Evolutionary conservation across 176 grass and related monocot species (phyloP).

Genomic region (Juncus effusus): DNA sequence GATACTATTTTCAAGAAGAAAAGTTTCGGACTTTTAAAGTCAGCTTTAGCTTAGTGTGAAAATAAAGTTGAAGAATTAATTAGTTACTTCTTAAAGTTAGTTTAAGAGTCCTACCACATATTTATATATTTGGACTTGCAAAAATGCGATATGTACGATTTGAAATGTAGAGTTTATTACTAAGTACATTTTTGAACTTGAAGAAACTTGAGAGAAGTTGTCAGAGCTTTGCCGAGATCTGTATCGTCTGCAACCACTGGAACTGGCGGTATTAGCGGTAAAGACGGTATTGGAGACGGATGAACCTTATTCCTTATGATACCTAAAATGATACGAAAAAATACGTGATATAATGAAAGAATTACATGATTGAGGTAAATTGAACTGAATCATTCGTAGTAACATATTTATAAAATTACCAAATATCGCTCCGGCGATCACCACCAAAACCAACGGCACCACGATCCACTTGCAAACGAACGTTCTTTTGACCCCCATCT

Average conservation of each 20-base stretch:
- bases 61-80: too few species aligned
- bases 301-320: conserved; percentile 40
- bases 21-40: too few species aligned
- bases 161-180: conserved; percentile 50
- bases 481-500: background rate
- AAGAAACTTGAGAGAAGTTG: conserved; percentile 71
- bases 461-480: conserved; percentile 52
- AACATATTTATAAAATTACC: too few species aligned
- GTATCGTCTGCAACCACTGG: conserved; percentile 18
- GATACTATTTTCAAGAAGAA: too few species aligned
- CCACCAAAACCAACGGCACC: conserved; percentile 45
- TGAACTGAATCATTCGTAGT: too few species aligned
- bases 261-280: background rate
- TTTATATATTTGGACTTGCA: too few species aligned
- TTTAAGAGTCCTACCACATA: too few species aligned
- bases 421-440: conserved; percentile 30
- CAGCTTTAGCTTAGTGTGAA: too few species aligned
- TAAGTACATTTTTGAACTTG: conserved; percentile 90
- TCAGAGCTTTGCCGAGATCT: conserved; percentile 63
- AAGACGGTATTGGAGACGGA: conserved; percentile 34
- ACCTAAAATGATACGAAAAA: background rate
- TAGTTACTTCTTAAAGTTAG: too few species aligned
- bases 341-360: too few species aligned
- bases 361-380: too few species aligned
- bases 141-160: conserved; percentile 28